Conservation (phyloP, 768 basidiomycete species). For the Tulasnella sp. region DNA sequence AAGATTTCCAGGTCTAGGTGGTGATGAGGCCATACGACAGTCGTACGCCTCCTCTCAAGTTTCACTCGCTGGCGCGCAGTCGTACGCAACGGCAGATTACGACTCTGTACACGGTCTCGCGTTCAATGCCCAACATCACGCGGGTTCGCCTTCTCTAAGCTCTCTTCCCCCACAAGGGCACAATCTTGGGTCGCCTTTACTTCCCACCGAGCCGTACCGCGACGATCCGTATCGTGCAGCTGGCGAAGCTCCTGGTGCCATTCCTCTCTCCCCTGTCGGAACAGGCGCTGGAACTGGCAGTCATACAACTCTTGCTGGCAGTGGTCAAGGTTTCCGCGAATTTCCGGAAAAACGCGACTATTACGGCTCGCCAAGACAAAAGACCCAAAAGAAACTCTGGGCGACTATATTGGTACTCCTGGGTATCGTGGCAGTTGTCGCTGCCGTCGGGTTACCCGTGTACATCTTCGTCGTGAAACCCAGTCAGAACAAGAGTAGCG, state of each 20-base stretch:
- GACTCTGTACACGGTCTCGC: background rate
- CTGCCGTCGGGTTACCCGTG: conserved; percentile 20
- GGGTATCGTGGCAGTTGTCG: conserved; percentile 15
- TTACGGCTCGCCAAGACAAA: conserved; percentile 8
- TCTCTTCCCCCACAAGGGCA: background rate
- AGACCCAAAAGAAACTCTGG: background rate
- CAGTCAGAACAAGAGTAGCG: conserved; percentile 1
- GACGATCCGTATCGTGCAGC: background rate
- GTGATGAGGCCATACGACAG: background rate
- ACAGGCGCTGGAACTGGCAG: no score
- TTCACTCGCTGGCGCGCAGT: background rate
- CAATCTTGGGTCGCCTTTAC: background rate
- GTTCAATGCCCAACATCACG: background rate
- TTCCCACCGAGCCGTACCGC: background rate
- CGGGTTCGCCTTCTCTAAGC: background rate
- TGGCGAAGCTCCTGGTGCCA: background rate
- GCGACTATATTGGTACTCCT: conserved; percentile 4
- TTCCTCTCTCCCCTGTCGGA: conserved; percentile 2
- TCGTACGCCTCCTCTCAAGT: conserved; percentile 8
- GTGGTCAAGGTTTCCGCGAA: conserved; percentile 8
- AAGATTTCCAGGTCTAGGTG: conserved; percentile 4
- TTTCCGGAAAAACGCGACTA: conserved; percentile 5
- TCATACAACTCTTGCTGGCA: no score
- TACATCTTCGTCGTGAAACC: conserved; percentile 21
- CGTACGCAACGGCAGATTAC: conserved; percentile 4